Evolutionary conservation across 108 stramenopile genomes (phyloP), one percentile per base, ranked within the genome.

Genomic region (Skeletonema marinoi): DNA sequence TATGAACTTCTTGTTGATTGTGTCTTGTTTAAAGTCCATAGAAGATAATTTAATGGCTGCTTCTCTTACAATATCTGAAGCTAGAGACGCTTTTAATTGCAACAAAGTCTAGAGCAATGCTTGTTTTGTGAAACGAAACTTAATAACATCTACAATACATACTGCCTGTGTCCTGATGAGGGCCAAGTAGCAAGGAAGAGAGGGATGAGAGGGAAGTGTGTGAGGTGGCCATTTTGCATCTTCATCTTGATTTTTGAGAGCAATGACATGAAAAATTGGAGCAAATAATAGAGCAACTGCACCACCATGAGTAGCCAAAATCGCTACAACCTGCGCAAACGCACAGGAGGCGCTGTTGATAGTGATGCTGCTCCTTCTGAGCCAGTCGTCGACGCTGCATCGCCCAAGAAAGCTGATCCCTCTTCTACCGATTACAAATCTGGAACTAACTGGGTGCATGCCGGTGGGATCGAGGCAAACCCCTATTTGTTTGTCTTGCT

Each of bases 371-470:
- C 60, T 17, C 50, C 48, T 51, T 31, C 59, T 31, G 71, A 48
- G 44, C 36, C 16, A 5, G 41, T 30, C 61, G 17, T 42, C 71
- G 21, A 38, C 46, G 21, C 33, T 14, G 25, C 36, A 11, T 56
- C 54, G 8, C 54, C 54, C 54, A 56, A 56, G 25, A 56, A 56
- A 56, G 54, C 25, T 4, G 54, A 16, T 25, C n/a, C 68, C 60
- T 35, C 36, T 14, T 9, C 46, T 25, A 56, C 21, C 16, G 80
- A 80, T 58, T 85, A 85, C 66, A 73, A 85, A 59, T 78, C 80
- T 11, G 87, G 87, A 50, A 88, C 87, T 2, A 88, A 88, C 54
- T 86, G 80, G 76, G 87, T 88, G 14, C 78, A 83, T 68, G 78
- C 59, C 6, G 87, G 83, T 30, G 87, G 87, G 32, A 81, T 88